Base-by-base conservation (phyloP, 192 early-diverging fungal genomes). In the Phlyctochytrium bullatum region DNA sequence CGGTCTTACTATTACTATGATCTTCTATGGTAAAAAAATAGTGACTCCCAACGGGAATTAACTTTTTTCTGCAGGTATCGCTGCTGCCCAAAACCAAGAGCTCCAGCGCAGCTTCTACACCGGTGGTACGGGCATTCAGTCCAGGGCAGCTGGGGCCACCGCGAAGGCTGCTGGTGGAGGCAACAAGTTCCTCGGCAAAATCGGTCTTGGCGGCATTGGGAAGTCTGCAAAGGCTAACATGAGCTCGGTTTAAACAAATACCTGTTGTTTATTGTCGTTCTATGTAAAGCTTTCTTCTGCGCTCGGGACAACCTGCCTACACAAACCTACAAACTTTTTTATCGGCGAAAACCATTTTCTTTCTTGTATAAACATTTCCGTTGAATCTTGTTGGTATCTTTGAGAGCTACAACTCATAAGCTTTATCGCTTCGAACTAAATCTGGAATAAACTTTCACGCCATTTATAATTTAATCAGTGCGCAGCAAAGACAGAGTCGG, bases 1-100 rank as follows among this genome's bases (percentile, higher is more conserved):
- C 14, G 64, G 62, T 16, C 59, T 74, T 25, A 68, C 68, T n/a
- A 17, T 67, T 33, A 72, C 73, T 17, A 27, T 50, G 23, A 57
- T 68, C 23, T 77, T 69, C 57, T 76, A 80, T 63, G 57, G 79
- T 77, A 68, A 12, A 65, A n/a, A n/a, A n/a, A n/a, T n/a, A n/a
- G n/a, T n/a, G n/a, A n/a, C n/a, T n/a, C n/a, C n/a, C n/a, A n/a
- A n/a, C n/a, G n/a, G n/a, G n/a, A 14, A 20, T 47, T 1, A 14
- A 36, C 30, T 36, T 30, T 40, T 50, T 51, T 35, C 25, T 6
- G 1, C 66, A 74, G 73, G 61, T 32, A 75, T 75, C 34, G 64
- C 65, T 61, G 61, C 68, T 0, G 25, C 64, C 58, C 64, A 69
- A 52, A 64, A 65, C 29, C 67, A 75, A 54, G 64, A 65, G 2